Base-by-base conservation (phyloP, 192 early-diverging fungal species). In the Podila epigama region DNA sequence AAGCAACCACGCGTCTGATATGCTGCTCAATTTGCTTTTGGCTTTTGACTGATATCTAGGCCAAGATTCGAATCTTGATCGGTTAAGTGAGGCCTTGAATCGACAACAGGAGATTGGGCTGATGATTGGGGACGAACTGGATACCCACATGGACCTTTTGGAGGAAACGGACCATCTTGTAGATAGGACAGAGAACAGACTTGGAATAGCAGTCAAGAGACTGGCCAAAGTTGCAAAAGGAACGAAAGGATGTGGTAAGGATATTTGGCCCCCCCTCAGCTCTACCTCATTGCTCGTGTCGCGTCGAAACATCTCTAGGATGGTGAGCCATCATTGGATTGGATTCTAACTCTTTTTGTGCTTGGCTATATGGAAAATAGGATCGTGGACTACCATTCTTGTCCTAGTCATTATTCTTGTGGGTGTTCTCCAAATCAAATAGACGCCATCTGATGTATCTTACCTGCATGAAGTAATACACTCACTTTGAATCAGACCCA, bases 61-160 rank as follows among this genome's bases (percentile, higher is more conserved):
- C 60, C 93, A 94, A 79, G 93, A 94, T 79, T 64, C 83, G n/a
- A 88, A 90, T 58, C 64, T 94, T 41, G 93, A 94, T 79, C 80
- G 80, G 50, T 75, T 94, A 12, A 79, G 79, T 33, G 70, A 70
- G 9, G 84, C 88, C 9, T 79, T 94, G 29, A 77, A 79, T 28
- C 86, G 93, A 33, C 93, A 92, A 67, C 83, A 86, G 66, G 85
- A 91, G 44, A 66, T 94, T 3, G 93, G 93, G 0, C 27, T 92
- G 22, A 66, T 88, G 78, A 94, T 92, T 58, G 87, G 86, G 22
- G 90, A 93, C 56, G 93, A 94, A 73, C 64, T 94, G 39, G 87
- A 92, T 18, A 70, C 83, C 10, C 93, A 94, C 69, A 82, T 89
- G 20, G 82, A 89, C 20, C 63, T 92, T 54, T 68, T 94, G 75